Evolutionary conservation across 2,329 filamentous ascomycete species (phyloP), one percentile per base, ranked within the genome.

Genomic region (Penicillium paneum): DNA sequence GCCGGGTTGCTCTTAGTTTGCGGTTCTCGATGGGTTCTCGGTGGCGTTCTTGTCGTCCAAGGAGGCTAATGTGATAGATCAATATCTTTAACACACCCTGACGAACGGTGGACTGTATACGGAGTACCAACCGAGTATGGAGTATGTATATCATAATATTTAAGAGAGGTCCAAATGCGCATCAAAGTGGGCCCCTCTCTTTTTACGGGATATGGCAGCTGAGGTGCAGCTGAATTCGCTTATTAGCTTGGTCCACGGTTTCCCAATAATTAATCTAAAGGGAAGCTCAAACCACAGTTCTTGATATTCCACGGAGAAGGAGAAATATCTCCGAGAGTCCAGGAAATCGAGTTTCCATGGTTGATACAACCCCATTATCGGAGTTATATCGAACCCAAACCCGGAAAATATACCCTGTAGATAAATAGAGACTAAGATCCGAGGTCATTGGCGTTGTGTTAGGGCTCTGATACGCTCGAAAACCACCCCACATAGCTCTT

Each of bases 11-110:
- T 32, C 12, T 15, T 42, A 26, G 26, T 35, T 39, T 24, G 21
- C 21, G n/a, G n/a, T n/a, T 24, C 5, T 5, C 6, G 4, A 1
- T 24, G 10, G 24, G 15, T 24, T 28, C 24, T 41, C 5, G 6
- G 5, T 26, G 19, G 35, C 31, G 44, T 57, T 32, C 39, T 17
- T 52, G 32, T 51, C 38, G 10, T 38, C 38, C 41, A 5, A 36
- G 8, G 1, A 38, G 17, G 54, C 26, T 52, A 51, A 57, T 63
- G 52, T 63, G 60, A 63, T 40, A 24, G 48, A 63, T 63, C 60
- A 52, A 38, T 46, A 53, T 38, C 24, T 35, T 39, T 42, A 41
- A 56, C 49, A 26, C 42, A 58, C 52, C 49, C 49, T 40, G 54
- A 60, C 43, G 57, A 50, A 49, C 45, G 21, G 28, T 40, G 15